Base-by-base conservation (phyloP, 495 filamentous ascomycete species). In the Sporormia fimetaria region DNA sequence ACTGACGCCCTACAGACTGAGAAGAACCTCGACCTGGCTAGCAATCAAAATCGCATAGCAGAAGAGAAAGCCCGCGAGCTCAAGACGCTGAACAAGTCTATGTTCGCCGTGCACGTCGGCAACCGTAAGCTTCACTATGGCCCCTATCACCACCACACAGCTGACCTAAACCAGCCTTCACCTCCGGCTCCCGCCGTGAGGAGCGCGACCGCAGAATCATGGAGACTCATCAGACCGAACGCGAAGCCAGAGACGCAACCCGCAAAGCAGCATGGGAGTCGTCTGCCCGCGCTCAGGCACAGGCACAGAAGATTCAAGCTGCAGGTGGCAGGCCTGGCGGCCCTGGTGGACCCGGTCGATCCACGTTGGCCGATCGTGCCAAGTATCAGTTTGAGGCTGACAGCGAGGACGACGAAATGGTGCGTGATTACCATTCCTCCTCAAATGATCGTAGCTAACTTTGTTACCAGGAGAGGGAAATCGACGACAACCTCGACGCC, bases 361-460 rank as follows among this genome's bases (percentile, higher is more conserved):
- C 65, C 9, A 80, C 66, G 31, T 61, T 81, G 11, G 73, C 76
- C 7, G 80, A 86, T 55, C 63, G 80, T 25, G 66, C 71, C 6
- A 84, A 83, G 60, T 87, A 80, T 44, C 81, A 85, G 47, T 90
- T 86, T 57, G 74, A 83, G 57, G 78, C 76, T 8, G 80, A 86
- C 54, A 75, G 73, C 24, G 77, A 82, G 41, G 79, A 87, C 37
- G 82, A 87, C 23, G 71, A 72, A 33, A 27, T 27, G 25, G 25
- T n/a, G n/a, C n/a, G n/a, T n/a, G n/a, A n/a, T n/a, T n/a, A n/a
- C n/a, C n/a, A n/a, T n/a, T n/a, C n/a, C n/a, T n/a, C n/a, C n/a
- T n/a, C n/a, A n/a, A n/a, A n/a, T n/a, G n/a, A n/a, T 27, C 10
- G 10, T 25, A 6, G 20, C 35, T 38, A 20, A 38, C 35, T 10